Evolutionary conservation across 2,329 filamentous ascomycete genomes (phyloP), one percentile per base, ranked within the genome.

Genomic region (Trichoderma sp.): DNA sequence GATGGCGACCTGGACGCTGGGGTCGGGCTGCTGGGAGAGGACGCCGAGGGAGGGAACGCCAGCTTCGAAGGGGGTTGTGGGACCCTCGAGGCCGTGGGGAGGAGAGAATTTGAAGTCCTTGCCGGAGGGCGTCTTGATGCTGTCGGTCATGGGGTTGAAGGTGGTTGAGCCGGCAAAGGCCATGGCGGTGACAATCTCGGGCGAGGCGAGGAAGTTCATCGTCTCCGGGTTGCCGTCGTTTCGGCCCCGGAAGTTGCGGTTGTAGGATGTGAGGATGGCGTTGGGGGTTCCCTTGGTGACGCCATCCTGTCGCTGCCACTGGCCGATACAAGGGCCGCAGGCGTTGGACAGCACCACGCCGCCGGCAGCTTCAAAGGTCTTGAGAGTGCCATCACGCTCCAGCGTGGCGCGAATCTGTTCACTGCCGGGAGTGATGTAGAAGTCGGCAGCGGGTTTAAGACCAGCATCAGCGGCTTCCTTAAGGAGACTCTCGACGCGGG

Each of bases 131-230:
- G 94, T 94, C 65, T 86, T 86, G 69, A 99, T 85, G 59, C 86
- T 85, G 80, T 99, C 95, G 13, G 92, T 97, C 79, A 97, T 87
- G 32, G 95, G 95, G 82, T 99, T 98, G 85, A 99, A 99, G 57
- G 92, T 95, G 25, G 94, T 98, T 64, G 87, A 89, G 64, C 95
- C 95, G 50, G 94, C 90, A 80, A 97, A 99, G 13, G 92, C 88
- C 89, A 99, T 94, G 60, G 95, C 95, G 5, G 95, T 98, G 70
- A 99, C 95, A 68, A 99, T 88, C 80, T 99, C 95, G 7, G 95
- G 95, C 0, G 94, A 97, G 10, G 95, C 94, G 63, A 99, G 87
- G 83, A 99, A 99, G 85, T 98, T 99, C 94, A 98, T 97, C 9
- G 95, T 99, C 50, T 91, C 90, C 25, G 92, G 90, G 83, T 99